Base-by-base conservation (phyloP, 2,329 filamentous ascomycete species). In the Aspergillus nomiae region DNA sequence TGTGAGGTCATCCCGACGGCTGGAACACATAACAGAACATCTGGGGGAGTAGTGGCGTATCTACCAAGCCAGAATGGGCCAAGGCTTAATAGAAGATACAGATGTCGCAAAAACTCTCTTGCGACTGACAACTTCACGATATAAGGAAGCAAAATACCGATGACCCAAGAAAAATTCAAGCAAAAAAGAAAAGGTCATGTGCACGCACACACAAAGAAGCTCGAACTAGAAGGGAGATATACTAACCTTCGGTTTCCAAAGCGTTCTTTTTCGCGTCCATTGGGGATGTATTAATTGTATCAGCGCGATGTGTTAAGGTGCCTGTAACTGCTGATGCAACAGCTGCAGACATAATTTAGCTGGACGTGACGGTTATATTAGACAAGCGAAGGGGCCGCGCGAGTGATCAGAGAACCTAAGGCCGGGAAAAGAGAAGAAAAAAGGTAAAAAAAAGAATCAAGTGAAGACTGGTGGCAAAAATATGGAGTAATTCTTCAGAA, bases 241-340 rank as follows among this genome's bases (percentile, higher is more conserved):
- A 75, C 77, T 65, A 68, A 82, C 80, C 77, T 76, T 80, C 77
- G 68, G 71, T 70, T 62, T 80, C 75, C 59, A 75, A 61, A 36
- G 67, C 67, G 59, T 72, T 73, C 66, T 78, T 80, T 68, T 80
- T 80, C 60, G 74, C 71, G 66, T 82, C 80, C 77, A 81, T 80
- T 68, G 78, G 73, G 58, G 78, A 76, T 60, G 78, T 73, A 62
- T 76, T 77, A 63, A 72, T 73, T 64, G 67, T 71, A 56, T 63
- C 69, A 58, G 74, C 67, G 66, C 70, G 69, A 65, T 65, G 58
- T 34, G 64, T 55, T 66, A 68, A 67, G 59, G 68, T 71, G 67
- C 74, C 73, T 55, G 78, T 75, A 56, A 71, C 70, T 60, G 74
- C 73, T 60, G 74, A 70, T 67, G 76, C 76, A 64, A 80, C 76